Conservation (phyloP, 495 filamentous ascomycete species). For the Recurvomyces mirabilis region DNA sequence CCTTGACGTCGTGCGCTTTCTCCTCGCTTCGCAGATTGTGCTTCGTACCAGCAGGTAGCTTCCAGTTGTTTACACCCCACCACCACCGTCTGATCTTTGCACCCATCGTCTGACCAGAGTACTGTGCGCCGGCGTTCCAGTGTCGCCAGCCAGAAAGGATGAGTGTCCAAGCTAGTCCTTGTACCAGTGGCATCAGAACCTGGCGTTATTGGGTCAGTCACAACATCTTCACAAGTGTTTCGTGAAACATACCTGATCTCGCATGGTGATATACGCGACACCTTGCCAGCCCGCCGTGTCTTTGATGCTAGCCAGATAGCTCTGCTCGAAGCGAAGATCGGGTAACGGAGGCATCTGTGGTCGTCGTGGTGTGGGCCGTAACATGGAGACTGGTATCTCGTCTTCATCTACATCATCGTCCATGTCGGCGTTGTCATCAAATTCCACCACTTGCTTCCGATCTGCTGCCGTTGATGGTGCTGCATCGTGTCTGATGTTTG, state of each 20-base stretch:
- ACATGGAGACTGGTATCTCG: slow-evolving; percentile 31
- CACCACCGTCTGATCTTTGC: slow-evolving; percentile 72
- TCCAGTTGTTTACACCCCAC: slow-evolving; percentile 85
- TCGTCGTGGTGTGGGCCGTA: slow-evolving; percentile 40
- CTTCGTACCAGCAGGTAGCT: slow-evolving; percentile 44
- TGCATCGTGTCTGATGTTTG: slow-evolving; percentile 61
- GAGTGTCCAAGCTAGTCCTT: slow-evolving; percentile 76
- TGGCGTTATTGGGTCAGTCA: slow-evolving; percentile 25
- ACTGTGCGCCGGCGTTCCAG: slow-evolving; percentile 63
- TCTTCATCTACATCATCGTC: slow-evolving; percentile 27
- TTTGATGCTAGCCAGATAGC: slow-evolving; percentile 77
- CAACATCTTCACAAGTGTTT: background rate
- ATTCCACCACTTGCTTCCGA: slow-evolving; percentile 25
- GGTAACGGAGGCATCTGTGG: slow-evolving; percentile 67
- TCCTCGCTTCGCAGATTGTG: too few species aligned
- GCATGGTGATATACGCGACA: slow-evolving; percentile 69
- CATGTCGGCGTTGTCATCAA: slow-evolving; percentile 12
- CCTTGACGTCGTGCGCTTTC: slow-evolving; percentile 36
- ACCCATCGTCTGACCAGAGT: slow-evolving; percentile 59
- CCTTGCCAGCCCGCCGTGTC: slow-evolving; percentile 63
- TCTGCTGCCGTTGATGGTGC: slow-evolving; percentile 63
- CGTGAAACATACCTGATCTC: slow-evolving; percentile 60
- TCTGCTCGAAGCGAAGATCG: slow-evolving; percentile 93
- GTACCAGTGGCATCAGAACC: slow-evolving; percentile 71
- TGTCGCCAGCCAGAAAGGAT: slow-evolving; percentile 68